Percentiles rank a stretch among this genome's conserved stretches.
Evolutionary conservation across 2,329 filamentous ascomycete genomes (phyloP).

Genomic region (Penicillium polonicum): DNA sequence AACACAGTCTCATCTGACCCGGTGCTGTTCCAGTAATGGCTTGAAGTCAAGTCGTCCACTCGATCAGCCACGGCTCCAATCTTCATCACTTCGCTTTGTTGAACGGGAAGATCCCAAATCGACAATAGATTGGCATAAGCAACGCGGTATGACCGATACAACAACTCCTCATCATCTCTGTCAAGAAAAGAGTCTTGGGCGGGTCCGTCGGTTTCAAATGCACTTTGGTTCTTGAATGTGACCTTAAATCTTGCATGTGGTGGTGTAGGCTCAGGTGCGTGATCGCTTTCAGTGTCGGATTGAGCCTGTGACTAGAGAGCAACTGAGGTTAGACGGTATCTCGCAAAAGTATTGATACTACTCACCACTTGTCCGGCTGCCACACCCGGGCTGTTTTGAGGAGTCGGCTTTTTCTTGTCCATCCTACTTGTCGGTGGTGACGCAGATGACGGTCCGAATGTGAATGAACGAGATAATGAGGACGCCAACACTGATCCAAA

Average conservation of each 20-base stretch:
- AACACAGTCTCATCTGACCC: slow-evolving; percentile 29
- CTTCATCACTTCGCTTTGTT: slow-evolving; percentile 59
- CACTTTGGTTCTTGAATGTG: slow-evolving; percentile 56
- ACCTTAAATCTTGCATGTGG: slow-evolving; percentile 44
- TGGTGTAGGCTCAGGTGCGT: slow-evolving; percentile 27
- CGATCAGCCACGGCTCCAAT: slow-evolving; percentile 49
- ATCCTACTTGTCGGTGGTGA: slow-evolving; percentile 40
- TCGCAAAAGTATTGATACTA: slow-evolving; percentile 24
- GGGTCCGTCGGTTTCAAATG: slow-evolving; percentile 55
- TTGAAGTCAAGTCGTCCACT: slow-evolving; percentile 25
- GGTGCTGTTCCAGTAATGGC: slow-evolving; percentile 26
- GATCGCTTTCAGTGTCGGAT: slow-evolving; percentile 43
- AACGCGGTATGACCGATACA: slow-evolving; percentile 54
- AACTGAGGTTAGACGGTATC: slow-evolving; percentile 29
- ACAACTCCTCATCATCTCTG: slow-evolving; percentile 44
- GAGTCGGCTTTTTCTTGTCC: slow-evolving; percentile 39
- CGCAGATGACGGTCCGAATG: slow-evolving; percentile 44
- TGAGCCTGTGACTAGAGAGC: slow-evolving; percentile 33
- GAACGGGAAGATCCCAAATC: slow-evolving; percentile 57
- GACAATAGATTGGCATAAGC: slow-evolving; percentile 59
- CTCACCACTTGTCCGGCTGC: slow-evolving; percentile 30
- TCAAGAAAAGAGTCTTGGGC: slow-evolving; percentile 52
- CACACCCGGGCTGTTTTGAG: slow-evolving; percentile 37
- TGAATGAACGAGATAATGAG: slow-evolving; percentile 47
- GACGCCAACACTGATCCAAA: slow-evolving; percentile 45